phyloP scores from a whole-genome alignment of 768 basidiomycete genomes.

The Naganishia randhawae region DNA sequence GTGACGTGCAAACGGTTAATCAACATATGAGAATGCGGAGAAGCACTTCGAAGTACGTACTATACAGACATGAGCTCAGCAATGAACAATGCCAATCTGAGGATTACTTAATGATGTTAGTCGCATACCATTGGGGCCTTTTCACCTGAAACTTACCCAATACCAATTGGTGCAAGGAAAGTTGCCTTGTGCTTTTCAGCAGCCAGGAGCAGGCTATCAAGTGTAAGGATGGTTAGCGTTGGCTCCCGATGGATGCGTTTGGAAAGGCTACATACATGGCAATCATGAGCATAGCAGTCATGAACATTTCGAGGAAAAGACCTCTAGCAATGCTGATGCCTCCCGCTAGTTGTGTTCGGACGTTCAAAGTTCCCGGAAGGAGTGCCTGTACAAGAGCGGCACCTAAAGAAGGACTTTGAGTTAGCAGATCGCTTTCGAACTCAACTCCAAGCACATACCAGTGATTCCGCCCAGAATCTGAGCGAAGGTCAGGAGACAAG shows the following conservation, averaged over 20 bases:
- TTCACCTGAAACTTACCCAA: slow-evolving; percentile 51
- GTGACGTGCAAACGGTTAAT: background rate
- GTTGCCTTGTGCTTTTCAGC: slow-evolving; percentile 53
- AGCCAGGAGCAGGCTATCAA: slow-evolving; percentile 39
- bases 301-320: slow-evolving; percentile 52
- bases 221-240: background rate
- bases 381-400: slow-evolving; percentile 48
- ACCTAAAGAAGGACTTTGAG: slow-evolving; percentile 23
- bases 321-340: slow-evolving; percentile 49
- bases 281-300: slow-evolving; percentile 42
- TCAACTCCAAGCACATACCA: slow-evolving; percentile 28
- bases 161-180: slow-evolving; percentile 54
- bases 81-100: slow-evolving; percentile 32
- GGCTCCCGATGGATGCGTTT: background rate
- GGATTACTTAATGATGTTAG: too few relatives aligned
- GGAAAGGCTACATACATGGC: slow-evolving; percentile 23
- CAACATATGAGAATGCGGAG: background rate
- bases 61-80: slow-evolving; percentile 50
- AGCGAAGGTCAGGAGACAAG: slow-evolving; percentile 44
- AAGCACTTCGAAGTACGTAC: background rate
- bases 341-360: slow-evolving; percentile 32
- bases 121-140: too few relatives aligned
- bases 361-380: slow-evolving; percentile 46
- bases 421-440: background rate
- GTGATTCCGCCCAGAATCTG: slow-evolving; percentile 51